Evolutionary conservation across 768 basidiomycete genomes (phyloP).

Genomic region (Agrocybe pediades): DNA sequence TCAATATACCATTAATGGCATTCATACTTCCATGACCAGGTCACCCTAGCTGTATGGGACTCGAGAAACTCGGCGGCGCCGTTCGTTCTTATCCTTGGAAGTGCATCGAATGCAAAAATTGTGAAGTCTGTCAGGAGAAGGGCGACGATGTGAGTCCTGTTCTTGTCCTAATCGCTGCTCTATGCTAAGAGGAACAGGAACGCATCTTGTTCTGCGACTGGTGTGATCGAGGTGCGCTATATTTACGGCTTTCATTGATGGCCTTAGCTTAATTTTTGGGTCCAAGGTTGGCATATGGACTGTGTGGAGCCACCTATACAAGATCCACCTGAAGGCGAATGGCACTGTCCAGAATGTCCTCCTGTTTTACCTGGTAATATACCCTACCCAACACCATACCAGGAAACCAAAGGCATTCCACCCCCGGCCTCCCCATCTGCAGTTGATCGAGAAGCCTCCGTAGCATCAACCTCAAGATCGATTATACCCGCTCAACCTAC

Average conservation of each 20-base stretch:
- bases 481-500: slow-evolving; percentile 6
- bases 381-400: background rate
- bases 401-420: slow-evolving; percentile 7
- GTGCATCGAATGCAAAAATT: slow-evolving; percentile 91
- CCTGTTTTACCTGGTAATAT: slow-evolving; percentile 25
- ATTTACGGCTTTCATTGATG: slow-evolving; percentile 4
- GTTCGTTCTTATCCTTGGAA: slow-evolving; percentile 80
- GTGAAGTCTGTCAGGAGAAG: slow-evolving; percentile 83
- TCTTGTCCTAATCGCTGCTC: slow-evolving; percentile 10
- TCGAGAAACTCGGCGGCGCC: slow-evolving; percentile 56
- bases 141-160: slow-evolving; percentile 79
- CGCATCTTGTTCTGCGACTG: slow-evolving; percentile 89
- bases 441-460: slow-evolving; percentile 20
- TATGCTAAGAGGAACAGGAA: slow-evolving; percentile 45
- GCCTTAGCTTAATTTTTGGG: slow-evolving; percentile 2
- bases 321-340: slow-evolving; percentile 73
- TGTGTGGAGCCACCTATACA: slow-evolving; percentile 75
- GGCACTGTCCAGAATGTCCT: slow-evolving; percentile 73
- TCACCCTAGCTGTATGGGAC: slow-evolving; percentile 85
- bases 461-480: slow-evolving; percentile 35
- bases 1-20: slow-evolving; percentile 1
- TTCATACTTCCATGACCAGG: slow-evolving; percentile 42
- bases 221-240: slow-evolving; percentile 78
- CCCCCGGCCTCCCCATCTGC: slow-evolving; percentile 13
- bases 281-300: slow-evolving; percentile 80